phyloP scores from a whole-genome alignment of 768 basidiomycete genomes.

The Rhodotorula babjevae region DNA sequence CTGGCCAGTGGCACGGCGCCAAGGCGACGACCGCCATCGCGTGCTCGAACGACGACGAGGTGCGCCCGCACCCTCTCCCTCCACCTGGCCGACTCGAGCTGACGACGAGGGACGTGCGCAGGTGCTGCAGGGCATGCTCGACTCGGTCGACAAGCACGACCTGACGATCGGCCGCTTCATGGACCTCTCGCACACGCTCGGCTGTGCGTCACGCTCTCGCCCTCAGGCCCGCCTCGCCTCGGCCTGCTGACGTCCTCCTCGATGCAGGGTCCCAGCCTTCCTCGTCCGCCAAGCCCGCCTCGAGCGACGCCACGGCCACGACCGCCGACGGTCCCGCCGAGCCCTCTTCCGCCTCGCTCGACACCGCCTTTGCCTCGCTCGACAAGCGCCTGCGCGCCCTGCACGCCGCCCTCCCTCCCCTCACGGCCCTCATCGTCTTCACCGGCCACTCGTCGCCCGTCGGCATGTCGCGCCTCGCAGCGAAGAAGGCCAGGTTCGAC shows the following conservation, averaged over 20 bases:
- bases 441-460: slow-evolving; percentile 87
- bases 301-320: slow-evolving; percentile 19
- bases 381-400: slow-evolving; percentile 61
- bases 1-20: slow-evolving; percentile 72
- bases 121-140: slow-evolving; percentile 60
- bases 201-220: slow-evolving; percentile 55
- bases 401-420: slow-evolving; percentile 65
- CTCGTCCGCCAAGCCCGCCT: slow-evolving; percentile 53
- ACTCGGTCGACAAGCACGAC: slow-evolving; percentile 61
- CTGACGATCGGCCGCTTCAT: slow-evolving; percentile 81
- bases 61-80: slow-evolving; percentile 43
- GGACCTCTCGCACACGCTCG: slow-evolving; percentile 69
- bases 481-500: slow-evolving; percentile 69
- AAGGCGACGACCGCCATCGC: slow-evolving; percentile 72
- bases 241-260: neutral
- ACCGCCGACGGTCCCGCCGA: slow-evolving; percentile 14
- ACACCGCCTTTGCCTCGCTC: slow-evolving; percentile 52
- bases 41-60: slow-evolving; percentile 72
- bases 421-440: slow-evolving; percentile 77
- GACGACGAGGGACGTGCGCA: slow-evolving; percentile 12
- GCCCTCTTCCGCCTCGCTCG: slow-evolving; percentile 24
- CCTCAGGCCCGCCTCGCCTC: no score
- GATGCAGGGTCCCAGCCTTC: slow-evolving; percentile 38
- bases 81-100: no score
- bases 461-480: slow-evolving; percentile 66